Conservation (phyloP, 306 rosid species). For the Glycine tomentella region DNA sequence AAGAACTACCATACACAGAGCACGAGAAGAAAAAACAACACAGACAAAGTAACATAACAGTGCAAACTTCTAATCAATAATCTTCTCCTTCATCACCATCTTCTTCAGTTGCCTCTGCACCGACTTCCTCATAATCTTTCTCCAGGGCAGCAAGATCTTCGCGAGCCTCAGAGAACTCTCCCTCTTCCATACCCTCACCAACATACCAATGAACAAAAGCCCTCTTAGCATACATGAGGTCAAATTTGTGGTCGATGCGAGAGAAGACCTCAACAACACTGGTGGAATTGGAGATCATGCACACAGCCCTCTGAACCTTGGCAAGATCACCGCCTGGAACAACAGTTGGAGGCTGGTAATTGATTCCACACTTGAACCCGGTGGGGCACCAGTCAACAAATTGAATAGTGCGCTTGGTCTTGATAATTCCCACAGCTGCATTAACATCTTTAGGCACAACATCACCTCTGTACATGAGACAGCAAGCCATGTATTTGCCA, state of each 20-base stretch:
- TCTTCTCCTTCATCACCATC: constrained; percentile 77
- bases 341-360: constrained; percentile 89
- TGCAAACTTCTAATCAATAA: constrained; percentile 50
- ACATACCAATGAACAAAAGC: constrained; percentile 93
- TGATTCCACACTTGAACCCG: constrained; percentile 88
- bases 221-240: constrained; percentile 64
- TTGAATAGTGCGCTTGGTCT: constrained; percentile 87
- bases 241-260: constrained; percentile 60
- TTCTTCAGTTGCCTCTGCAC: constrained; percentile 80
- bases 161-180: constrained; percentile 90
- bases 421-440: constrained; percentile 85
- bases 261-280: constrained; percentile 76
- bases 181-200: constrained; percentile 95
- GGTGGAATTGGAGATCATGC: constrained; percentile 87
- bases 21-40: not conserved
- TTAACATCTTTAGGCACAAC: constrained; percentile 90
- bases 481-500: constrained; percentile 86
- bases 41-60: not conserved
- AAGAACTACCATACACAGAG: not conserved
- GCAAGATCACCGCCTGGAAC: constrained; percentile 95
- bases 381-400: constrained; percentile 92
- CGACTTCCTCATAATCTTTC: constrained; percentile 87
- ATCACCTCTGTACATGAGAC: constrained; percentile 90
- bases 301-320: constrained; percentile 82
- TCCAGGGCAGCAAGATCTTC: constrained; percentile 84